A percentile compares a stretch with the other conserved stretches of the same genome.
phyloP scores from a whole-genome alignment of 768 basidiomycete genomes.

The Cyclocybe aegerita region DNA sequence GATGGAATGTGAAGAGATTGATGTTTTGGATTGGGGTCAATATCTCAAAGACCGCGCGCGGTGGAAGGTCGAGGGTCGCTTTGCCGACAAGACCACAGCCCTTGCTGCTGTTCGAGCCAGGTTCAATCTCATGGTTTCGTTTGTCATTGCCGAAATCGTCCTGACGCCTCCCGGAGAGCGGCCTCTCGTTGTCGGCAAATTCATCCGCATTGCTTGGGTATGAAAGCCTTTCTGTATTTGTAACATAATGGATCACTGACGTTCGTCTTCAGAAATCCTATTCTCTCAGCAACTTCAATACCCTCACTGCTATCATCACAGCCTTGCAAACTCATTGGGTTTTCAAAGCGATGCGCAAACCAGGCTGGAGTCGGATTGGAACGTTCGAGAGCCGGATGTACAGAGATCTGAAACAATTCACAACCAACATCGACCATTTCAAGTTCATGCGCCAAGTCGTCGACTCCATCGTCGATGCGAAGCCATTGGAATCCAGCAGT shows the following conservation, averaged over 20 bases:
- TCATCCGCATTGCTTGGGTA: conserved; percentile 86
- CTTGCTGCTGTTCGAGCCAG: conserved; percentile 74
- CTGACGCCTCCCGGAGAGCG: conserved; percentile 69
- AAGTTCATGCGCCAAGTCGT: conserved; percentile 69
- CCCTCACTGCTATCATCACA: conserved; percentile 76
- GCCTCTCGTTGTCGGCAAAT: conserved; percentile 65
- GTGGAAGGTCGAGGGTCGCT: conserved; percentile 62
- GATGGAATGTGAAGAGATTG: conserved; percentile 59
- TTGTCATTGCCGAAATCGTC: conserved; percentile 78
- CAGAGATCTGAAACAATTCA: conserved; percentile 68
- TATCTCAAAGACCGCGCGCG: conserved; percentile 75
- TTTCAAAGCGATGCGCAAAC: conserved; percentile 60
- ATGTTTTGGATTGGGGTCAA: conserved; percentile 81
- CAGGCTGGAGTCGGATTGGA: conserved; percentile 61
- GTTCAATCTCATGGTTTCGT: conserved; percentile 84
- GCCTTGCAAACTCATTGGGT: conserved; percentile 75
- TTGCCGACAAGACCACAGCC: conserved; percentile 64
- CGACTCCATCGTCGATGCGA: conserved; percentile 63
- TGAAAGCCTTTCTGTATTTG: conserved; percentile 23
- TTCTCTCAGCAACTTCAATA: conserved; percentile 71
- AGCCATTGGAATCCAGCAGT: conserved; percentile 53
- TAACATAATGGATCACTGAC: not conserved
- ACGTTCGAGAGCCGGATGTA: conserved; percentile 73
- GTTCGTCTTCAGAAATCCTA: conserved; percentile 70
- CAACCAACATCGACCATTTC: conserved; percentile 67